Base-by-base conservation (phyloP, 169 alveolate species). In the Miamiensis avidus region DNA sequence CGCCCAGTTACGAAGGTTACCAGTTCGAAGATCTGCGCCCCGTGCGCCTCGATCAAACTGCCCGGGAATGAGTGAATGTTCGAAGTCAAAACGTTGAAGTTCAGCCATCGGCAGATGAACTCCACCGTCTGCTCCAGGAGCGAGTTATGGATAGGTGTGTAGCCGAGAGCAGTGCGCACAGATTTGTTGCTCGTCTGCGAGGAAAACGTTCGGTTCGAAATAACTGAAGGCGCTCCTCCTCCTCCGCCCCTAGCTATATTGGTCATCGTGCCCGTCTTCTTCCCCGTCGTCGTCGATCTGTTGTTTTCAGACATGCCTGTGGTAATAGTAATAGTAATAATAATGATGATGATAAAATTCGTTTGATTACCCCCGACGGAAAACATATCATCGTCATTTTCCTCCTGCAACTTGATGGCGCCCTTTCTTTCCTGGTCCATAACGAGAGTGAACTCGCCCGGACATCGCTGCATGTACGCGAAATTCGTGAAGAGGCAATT, bases 401-500 rank as follows among this genome's bases (percentile, higher is more conserved):
- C 97, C 34, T 85, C 95, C 82, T 91, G 87, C 30, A 88, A 81
- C 75, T 79, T 84, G 32, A 86, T 85, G 25, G 96, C 95, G 84
- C 92, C 88, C 20, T 49, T 49, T 78, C 95, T 91, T 31, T 88
- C 93, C 76, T 29, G 87, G 31, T 92, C 97, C 30, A 76, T 81
- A 73, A 90, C 89, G 25, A 91, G 85, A 75, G 87, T 91, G 79
- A 87, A 82, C 65, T 90, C 94, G 85, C 93, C 94, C 75, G 74
- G 88, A 89, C 86, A 93, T 33, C 97, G 88, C 84, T 94, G 92
- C 84, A 96, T 86, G 88, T 90, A 96, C 0, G 97, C 88, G 83
- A 90, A 94, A 83, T 90, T 93, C 1, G 97, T 95, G 65, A 96
- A 93, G 49, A 97, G 72, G 84, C 97, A 96, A 91, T 97, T 97